phyloP scores from a whole-genome alignment of 2,329 filamentous ascomycete species.

The Cercospora sp. region DNA sequence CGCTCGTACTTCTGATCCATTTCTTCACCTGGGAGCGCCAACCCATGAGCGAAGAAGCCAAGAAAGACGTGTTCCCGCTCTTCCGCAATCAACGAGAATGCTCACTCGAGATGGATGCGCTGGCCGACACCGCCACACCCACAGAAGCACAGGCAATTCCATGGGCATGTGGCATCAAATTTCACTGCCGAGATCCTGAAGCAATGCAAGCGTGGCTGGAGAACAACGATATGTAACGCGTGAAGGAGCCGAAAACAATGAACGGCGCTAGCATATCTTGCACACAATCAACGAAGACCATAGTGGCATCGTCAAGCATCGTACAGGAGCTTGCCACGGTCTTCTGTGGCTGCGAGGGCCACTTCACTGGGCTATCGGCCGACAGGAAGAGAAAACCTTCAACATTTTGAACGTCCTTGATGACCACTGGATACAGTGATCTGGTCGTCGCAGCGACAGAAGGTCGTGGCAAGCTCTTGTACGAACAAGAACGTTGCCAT shows the following conservation, averaged over 20 bases:
- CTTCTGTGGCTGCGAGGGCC: background rate
- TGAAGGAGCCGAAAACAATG: background rate
- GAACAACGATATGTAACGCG: background rate
- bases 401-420: background rate
- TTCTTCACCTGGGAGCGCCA: background rate
- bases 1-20: background rate
- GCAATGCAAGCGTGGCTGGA: background rate
- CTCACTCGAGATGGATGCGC: background rate
- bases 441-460: background rate
- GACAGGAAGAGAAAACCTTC: background rate
- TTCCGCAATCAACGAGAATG: background rate
- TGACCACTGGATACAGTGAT: background rate
- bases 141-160: background rate
- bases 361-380: background rate
- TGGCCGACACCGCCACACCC: background rate
- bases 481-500: background rate
- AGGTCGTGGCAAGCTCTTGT: background rate
- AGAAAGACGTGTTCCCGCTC: background rate
- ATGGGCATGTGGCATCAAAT: background rate
- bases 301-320: background rate
- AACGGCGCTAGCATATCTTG: background rate
- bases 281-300: background rate
- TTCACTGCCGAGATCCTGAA: background rate
- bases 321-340: conserved; percentile 2
- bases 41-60: background rate